Conservation (phyloP, 129 eudicot species). For the Helichrysum umbraculigerum region DNA sequence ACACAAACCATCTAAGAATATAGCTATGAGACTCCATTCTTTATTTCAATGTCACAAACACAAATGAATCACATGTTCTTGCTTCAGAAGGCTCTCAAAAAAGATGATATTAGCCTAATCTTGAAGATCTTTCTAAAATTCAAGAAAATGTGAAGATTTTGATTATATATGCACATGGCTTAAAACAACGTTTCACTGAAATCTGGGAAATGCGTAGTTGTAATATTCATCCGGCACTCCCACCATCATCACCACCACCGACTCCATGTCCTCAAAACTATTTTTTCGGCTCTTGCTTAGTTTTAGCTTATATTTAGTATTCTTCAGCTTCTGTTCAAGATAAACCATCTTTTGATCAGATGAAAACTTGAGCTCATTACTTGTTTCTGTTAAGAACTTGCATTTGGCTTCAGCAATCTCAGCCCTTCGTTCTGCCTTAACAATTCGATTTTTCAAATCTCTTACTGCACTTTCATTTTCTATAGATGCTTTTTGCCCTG, state of each 20-base stretch:
- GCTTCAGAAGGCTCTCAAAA: not conserved
- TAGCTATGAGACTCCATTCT: not conserved
- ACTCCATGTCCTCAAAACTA: slow-evolving; percentile 32
- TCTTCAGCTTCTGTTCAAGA: slow-evolving; percentile 65
- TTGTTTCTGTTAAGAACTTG: slow-evolving; percentile 45
- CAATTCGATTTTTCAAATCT: slow-evolving; percentile 30
- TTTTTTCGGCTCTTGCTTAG: slow-evolving; percentile 19
- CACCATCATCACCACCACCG: slow-evolving; percentile 39
- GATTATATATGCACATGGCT: not conserved
- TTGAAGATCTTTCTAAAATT: slow-evolving; percentile 15
- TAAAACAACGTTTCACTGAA: slow-evolving; percentile 20
- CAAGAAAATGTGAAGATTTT: slow-evolving; percentile 17
- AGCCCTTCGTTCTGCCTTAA: slow-evolving; percentile 51
- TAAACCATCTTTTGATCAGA: slow-evolving; percentile 43
- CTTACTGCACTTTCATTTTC: slow-evolving; percentile 25
- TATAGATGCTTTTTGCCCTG: not conserved
- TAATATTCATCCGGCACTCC: slow-evolving; percentile 32
- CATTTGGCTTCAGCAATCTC: slow-evolving; percentile 58
- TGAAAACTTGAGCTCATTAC: slow-evolving; percentile 34
- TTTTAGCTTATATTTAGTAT: slow-evolving; percentile 56
- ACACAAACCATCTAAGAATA: too few species aligned
- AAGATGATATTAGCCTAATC: not conserved
- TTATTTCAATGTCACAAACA: not conserved
- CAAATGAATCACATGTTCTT: not conserved
- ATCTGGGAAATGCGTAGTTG: slow-evolving; percentile 21